Base-by-base conservation (phyloP, 2,329 filamentous ascomycete genomes). In the Didymella pinodella region DNA sequence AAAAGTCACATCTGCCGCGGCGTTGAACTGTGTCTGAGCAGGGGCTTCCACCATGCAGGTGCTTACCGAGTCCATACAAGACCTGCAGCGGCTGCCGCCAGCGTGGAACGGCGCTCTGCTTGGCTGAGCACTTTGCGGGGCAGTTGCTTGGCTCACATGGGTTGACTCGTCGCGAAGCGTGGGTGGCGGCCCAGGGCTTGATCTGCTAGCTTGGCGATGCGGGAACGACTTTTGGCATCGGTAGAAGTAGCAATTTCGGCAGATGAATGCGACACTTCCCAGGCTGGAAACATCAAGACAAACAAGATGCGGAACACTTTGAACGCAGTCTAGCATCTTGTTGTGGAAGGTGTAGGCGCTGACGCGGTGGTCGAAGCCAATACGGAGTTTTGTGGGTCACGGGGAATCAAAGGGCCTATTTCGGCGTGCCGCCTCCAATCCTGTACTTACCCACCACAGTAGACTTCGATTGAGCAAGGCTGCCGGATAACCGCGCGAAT, bases 91-190 rank as follows among this genome's bases (percentile, higher is more conserved):
- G 48, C 55, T 44, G 57, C 57, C 60, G 50, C 65, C 64, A 59
- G 59, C 31, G 36, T 36, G n/a, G 44, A 68, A 67, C 64, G 61
- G 65, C 62, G 46, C 32, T 62, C 41, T 57, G 57, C 59, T 56
- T 66, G 66, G 60, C 60, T 62, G 61, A 58, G 31, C 20, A 28
- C 48, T 26, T 62, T 72, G 73, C 68, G 70, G 73, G 72, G 72
- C 64, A 54, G 49, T 32, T 48, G 32, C 72, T 75, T 75, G 73
- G 73, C 73, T 49, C 59, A 31, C 70, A 68, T 61, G 69, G 68
- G 49, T 65, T 48, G 50, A 59, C 49, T 64, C 52, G 57, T 22
- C 62, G 65, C 53, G 25, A 47, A 43, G 61, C 61, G 61, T 63
- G 62, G 60, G 61, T 64, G 62, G 59, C 59, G 57, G 54, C 61